Percentiles rank a stretch among this genome's conserved stretches.
These are phyloP conservation scores for Quercus ilex DNA, from an alignment of 306 rosid genomes.

Conservation along the genomic window DNA sequence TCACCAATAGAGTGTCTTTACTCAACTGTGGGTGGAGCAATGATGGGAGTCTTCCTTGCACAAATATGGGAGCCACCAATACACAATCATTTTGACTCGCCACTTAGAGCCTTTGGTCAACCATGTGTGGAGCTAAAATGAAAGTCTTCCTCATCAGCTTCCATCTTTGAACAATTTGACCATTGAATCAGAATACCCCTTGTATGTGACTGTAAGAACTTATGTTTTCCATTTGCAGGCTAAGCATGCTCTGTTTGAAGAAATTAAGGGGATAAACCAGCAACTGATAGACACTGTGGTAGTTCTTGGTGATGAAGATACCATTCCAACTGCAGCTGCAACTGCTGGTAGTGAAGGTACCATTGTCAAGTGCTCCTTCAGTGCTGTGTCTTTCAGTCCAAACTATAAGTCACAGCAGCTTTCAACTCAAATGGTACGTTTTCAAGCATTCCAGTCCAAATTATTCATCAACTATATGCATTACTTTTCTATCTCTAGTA, in stretches of 20 bases:
- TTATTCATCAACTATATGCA: neutral
- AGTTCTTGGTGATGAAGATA: slow-evolving; percentile 24
- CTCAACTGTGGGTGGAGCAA: no score
- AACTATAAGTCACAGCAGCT: neutral
- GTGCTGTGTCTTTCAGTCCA: slow-evolving; percentile 18
- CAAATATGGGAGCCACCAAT: no score
- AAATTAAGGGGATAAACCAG: slow-evolving; percentile 36
- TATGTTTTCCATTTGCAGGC: slow-evolving; percentile 26
- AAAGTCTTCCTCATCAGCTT: neutral
- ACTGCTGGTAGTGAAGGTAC: slow-evolving; percentile 22
- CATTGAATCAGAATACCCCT: neutral
- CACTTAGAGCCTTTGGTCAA: no score
- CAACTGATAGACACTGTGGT: slow-evolving; percentile 29
- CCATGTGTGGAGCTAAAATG: no score
- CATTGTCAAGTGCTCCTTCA: slow-evolving; percentile 23
- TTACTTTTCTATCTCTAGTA: neutral
- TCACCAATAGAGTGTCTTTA: no score
- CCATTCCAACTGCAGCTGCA: slow-evolving; percentile 10
- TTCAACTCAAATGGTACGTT: slow-evolving; percentile 24
- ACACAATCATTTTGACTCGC: no score
- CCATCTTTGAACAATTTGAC: neutral
- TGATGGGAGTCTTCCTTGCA: no score
- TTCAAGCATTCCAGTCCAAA: slow-evolving; percentile 1
- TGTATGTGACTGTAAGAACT: neutral
- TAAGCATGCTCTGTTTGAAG: slow-evolving; percentile 23